These are phyloP conservation scores for Bauhinia variegata DNA, from an alignment of 306 rosid species.

Conservation along the genomic window DNA sequence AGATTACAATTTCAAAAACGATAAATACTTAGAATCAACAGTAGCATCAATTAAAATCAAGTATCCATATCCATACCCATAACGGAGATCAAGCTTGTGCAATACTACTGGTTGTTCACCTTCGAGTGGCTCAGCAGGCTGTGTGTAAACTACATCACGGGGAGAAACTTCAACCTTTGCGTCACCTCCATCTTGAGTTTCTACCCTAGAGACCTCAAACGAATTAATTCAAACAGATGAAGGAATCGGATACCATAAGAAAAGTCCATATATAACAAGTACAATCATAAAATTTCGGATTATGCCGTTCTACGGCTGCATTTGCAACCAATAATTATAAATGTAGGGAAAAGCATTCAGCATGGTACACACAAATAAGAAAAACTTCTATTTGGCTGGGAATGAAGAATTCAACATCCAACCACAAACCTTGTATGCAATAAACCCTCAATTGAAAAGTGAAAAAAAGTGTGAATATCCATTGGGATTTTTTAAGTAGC, in stretches of 20 bases:
- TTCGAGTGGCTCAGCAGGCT: conserved; percentile 81
- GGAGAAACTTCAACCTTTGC: conserved; percentile 94
- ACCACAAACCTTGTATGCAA: not conserved
- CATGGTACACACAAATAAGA: not conserved
- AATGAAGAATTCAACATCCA: conserved; percentile 24
- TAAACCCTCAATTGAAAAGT: not conserved
- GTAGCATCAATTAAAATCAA: conserved; percentile 15
- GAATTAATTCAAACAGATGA: conserved; percentile 28
- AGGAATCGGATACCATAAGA: conserved; percentile 15
- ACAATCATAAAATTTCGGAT: conserved; percentile 13
- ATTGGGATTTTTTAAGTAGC: not conserved
- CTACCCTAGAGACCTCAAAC: conserved; percentile 71
- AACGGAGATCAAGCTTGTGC: conserved; percentile 95
- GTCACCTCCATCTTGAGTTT: conserved; percentile 97
- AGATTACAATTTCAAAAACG: conserved; percentile 22
- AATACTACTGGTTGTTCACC: conserved; percentile 66
- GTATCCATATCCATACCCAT: conserved; percentile 64
- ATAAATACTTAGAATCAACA: conserved; percentile 6
- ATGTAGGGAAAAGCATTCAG: conserved; percentile 23
- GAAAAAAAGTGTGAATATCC: conserved; percentile 1
- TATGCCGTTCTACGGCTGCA: too few species aligned
- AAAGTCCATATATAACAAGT: conserved; percentile 11
- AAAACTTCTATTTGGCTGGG: conserved; percentile 8
- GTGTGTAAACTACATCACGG: conserved; percentile 85
- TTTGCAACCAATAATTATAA: not conserved